These are phyloP conservation scores for Phialophora expanda DNA, from an alignment of 2,329 filamentous ascomycete species.

Conservation along the genomic window DNA sequence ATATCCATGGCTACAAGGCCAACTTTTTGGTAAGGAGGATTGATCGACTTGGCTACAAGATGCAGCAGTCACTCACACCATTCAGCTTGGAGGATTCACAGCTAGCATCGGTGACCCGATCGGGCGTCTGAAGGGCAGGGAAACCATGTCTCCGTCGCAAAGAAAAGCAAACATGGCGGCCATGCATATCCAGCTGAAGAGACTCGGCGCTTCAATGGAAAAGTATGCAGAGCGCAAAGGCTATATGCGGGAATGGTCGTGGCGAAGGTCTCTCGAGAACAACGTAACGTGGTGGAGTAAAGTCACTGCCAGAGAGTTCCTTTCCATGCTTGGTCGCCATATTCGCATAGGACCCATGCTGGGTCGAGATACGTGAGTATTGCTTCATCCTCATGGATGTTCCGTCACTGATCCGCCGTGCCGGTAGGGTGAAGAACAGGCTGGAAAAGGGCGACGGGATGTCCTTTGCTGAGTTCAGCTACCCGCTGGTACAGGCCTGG, in stretches of 20 bases:
- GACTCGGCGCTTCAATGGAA: conserved; percentile 76
- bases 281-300: conserved; percentile 84
- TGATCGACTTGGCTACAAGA: neutral
- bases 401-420: neutral
- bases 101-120: conserved; percentile 55
- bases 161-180: conserved; percentile 54
- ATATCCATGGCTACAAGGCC: conserved; percentile 54
- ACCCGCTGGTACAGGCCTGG: conserved; percentile 92
- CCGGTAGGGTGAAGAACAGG: conserved; percentile 72
- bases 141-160: conserved; percentile 45
- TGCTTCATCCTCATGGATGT: neutral
- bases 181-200: conserved; percentile 59
- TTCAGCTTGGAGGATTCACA: conserved; percentile 55
- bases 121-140: conserved; percentile 50
- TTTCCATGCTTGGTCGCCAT: conserved; percentile 73
- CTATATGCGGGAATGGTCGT: conserved; percentile 66
- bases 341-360: conserved; percentile 86
- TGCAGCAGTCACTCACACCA: conserved; percentile 34
- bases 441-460: conserved; percentile 87
- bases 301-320: conserved; percentile 73
- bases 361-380: conserved; percentile 77
- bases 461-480: conserved; percentile 91
- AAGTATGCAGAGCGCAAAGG: conserved; percentile 68
- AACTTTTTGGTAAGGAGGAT: conserved; percentile 48
- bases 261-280: conserved; percentile 72